Conservation (phyloP, 768 basidiomycete species). For the Termitomyces sp. region DNA sequence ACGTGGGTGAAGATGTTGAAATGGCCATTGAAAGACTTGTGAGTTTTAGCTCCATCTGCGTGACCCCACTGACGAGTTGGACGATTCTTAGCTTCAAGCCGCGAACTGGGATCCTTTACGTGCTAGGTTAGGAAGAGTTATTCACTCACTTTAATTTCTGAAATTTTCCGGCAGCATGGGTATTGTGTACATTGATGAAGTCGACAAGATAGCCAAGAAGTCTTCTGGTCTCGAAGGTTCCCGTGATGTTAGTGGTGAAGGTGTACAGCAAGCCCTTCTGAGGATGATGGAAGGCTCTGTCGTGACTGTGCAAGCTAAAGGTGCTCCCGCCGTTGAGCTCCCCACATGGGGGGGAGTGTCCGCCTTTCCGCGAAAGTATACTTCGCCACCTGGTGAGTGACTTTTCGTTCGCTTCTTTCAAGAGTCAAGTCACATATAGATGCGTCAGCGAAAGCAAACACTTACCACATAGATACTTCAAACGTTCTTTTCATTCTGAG, state of each 20-base stretch:
- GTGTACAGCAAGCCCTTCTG: conserved; percentile 89
- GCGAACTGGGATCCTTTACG: conserved; percentile 85
- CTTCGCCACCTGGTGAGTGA: conserved; percentile 33
- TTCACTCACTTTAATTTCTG: neutral
- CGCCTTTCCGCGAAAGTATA: conserved; percentile 35
- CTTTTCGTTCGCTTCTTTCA: neutral
- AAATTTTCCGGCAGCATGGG: conserved; percentile 56
- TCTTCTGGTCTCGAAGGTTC: conserved; percentile 55
- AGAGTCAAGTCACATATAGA: neutral
- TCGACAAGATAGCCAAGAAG: conserved; percentile 87
- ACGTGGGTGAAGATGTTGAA: conserved; percentile 97
- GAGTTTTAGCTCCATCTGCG: conserved; percentile 14
- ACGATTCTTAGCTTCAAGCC: conserved; percentile 67
- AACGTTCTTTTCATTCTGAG: conserved; percentile 94
- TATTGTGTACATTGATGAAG: conserved; percentile 94
- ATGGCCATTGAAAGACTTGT: conserved; percentile 84
- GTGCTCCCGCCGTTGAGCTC: conserved; percentile 40
- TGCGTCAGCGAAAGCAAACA: conserved; percentile 50
- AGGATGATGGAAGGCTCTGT: conserved; percentile 93
- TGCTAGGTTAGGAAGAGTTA: conserved; percentile 54
- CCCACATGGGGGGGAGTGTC: conserved; percentile 36
- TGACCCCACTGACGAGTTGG: neutral
- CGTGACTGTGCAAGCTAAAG: conserved; percentile 77
- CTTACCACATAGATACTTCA: conserved; percentile 77
- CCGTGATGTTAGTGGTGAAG: conserved; percentile 92